Evolutionary conservation across 331 rosid species (phyloP).

Genomic region (Ulmus americana): DNA sequence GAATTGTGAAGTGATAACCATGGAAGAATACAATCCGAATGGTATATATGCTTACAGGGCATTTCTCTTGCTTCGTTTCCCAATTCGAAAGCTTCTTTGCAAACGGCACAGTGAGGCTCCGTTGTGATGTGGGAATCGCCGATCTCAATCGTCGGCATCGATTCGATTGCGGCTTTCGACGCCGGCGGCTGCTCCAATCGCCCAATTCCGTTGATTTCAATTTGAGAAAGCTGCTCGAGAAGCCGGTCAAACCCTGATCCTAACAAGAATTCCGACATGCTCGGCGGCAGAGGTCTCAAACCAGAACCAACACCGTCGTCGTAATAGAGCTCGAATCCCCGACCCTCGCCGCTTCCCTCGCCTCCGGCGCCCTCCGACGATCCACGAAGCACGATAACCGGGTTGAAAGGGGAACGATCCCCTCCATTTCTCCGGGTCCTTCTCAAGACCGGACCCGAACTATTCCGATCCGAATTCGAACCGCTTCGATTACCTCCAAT

Average conservation of each 20-base stretch:
- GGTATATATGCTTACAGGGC: slow-evolving; percentile 87
- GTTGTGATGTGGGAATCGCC: slow-evolving; percentile 19
- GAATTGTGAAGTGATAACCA: slow-evolving; percentile 63
- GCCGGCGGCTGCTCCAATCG: slow-evolving; percentile 50
- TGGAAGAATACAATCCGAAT: slow-evolving; percentile 68
- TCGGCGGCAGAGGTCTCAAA: slow-evolving; percentile 54
- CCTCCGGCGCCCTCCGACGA: slow-evolving; percentile 23
- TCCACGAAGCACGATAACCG: slow-evolving; percentile 66
- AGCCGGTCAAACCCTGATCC: slow-evolving; percentile 78
- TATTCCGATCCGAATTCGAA: slow-evolving; percentile 23
- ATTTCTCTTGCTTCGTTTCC: slow-evolving; percentile 42
- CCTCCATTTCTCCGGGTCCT: slow-evolving; percentile 35
- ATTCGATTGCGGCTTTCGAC: slow-evolving; percentile 52
- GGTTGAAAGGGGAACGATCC: slow-evolving; percentile 43
- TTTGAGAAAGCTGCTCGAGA: slow-evolving; percentile 51
- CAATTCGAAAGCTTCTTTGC: slow-evolving; percentile 61
- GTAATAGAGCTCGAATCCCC: slow-evolving; percentile 56
- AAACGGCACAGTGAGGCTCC: slow-evolving; percentile 74
- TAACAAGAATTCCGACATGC: slow-evolving; percentile 65
- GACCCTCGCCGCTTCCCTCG: slow-evolving; percentile 14
- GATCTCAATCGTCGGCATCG: slow-evolving; percentile 52
- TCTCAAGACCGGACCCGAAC: slow-evolving; percentile 22
- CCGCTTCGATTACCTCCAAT: slow-evolving; percentile 34
- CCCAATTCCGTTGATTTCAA: slow-evolving; percentile 39
- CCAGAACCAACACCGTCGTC: slow-evolving; percentile 61